Conservation (phyloP, 352 stramenopile genomes). For the Peronospora farinosa region DNA sequence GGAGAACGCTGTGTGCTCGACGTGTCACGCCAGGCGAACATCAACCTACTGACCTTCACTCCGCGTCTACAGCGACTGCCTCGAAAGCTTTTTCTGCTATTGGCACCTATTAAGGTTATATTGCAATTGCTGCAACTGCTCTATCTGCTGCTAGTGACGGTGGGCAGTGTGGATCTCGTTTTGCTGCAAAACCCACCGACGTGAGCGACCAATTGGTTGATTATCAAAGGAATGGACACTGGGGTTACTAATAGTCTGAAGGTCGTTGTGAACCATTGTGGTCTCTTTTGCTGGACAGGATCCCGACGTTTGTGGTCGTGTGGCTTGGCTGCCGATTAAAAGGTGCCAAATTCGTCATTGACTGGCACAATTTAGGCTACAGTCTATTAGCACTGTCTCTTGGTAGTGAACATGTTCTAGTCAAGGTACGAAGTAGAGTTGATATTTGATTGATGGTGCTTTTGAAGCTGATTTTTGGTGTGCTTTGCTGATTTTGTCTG, state of each 20-base stretch:
- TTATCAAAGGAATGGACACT: conserved; percentile 13
- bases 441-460: not conserved
- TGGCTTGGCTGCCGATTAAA: conserved; percentile 49
- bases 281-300: conserved; percentile 36
- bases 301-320: conserved; percentile 92
- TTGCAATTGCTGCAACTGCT: conserved; percentile 56
- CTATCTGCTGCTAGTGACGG: conserved; percentile 27
- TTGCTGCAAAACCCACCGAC: conserved; percentile 98
- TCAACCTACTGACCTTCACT: conserved; percentile 71
- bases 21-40: conserved; percentile 51
- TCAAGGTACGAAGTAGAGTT: conserved; percentile 40
- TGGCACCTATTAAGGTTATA: conserved; percentile 70
- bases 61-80: conserved; percentile 57
- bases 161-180: conserved; percentile 84
- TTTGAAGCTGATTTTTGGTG: not conserved
- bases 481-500: not conserved
- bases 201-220: conserved; percentile 25
- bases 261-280: conserved; percentile 4
- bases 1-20: conserved; percentile 86
- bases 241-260: not conserved
- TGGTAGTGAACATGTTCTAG: conserved; percentile 49
- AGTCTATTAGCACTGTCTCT: conserved; percentile 91
- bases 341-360: conserved; percentile 91
- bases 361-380: conserved; percentile 99
- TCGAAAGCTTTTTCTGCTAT: conserved; percentile 30